Evolutionary conservation across 2,329 filamentous ascomycete species (phyloP).

Genomic region (Neonectria punicea): DNA sequence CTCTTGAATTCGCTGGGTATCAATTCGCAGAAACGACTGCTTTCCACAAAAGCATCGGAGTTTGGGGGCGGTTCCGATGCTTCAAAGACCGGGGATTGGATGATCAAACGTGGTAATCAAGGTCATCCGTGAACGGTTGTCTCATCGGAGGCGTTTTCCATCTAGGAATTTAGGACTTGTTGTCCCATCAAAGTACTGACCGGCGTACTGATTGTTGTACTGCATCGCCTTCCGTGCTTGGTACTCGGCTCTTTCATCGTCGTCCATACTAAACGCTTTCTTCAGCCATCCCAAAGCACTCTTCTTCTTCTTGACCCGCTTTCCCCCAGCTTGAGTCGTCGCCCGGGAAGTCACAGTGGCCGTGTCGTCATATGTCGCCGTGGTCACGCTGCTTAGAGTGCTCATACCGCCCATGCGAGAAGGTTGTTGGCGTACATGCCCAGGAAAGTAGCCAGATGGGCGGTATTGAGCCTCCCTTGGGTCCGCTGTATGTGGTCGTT

Average conservation of each 20-base stretch:
- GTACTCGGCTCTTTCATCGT: conserved; percentile 70
- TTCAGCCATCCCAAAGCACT: conserved; percentile 76
- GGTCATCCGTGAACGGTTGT: neutral
- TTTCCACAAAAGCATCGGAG: conserved; percentile 22
- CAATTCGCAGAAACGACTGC: conserved; percentile 37
- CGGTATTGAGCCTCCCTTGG: conserved; percentile 41
- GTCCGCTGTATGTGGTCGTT: conserved; percentile 65
- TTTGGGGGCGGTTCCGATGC: neutral
- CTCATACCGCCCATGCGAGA: conserved; percentile 66
- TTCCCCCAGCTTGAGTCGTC: conserved; percentile 46
- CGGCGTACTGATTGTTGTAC: conserved; percentile 57
- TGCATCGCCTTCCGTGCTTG: conserved; percentile 64
- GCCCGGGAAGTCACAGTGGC: conserved; percentile 41
- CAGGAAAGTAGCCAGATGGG: conserved; percentile 48
- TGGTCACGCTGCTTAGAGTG: conserved; percentile 65
- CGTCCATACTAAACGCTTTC: conserved; percentile 73
- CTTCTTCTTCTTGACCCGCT: conserved; percentile 71
- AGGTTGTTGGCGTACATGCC: conserved; percentile 60
- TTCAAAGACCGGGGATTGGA: conserved; percentile 4
- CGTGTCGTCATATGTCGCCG: conserved; percentile 55
- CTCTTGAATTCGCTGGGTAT: conserved; percentile 39
- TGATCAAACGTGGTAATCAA: neutral
- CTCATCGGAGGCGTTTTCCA: conserved; percentile 59
- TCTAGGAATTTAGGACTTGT: conserved; percentile 66
- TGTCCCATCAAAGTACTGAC: conserved; percentile 61